Base-by-base conservation (phyloP, 176 grass and related monocot genomes). In the Oropetium thomaeum region DNA sequence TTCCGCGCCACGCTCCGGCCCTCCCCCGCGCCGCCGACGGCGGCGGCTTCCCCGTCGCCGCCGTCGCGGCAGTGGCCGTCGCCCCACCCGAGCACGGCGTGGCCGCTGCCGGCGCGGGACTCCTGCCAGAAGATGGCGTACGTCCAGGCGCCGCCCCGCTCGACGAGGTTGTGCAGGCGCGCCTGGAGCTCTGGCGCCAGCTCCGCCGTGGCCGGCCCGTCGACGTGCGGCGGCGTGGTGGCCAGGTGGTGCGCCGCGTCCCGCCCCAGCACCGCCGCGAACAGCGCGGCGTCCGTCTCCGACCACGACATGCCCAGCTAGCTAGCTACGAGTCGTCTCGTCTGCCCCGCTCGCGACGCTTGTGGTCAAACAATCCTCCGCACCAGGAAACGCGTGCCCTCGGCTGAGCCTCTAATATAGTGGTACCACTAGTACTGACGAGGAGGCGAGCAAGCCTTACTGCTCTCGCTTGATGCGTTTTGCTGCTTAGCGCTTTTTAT, bases 61-160 rank as follows among this genome's bases (percentile, higher is more conserved):
- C 39, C 85, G 62, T 92, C 92, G 74, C 82, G 88, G 88, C 88
- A 97, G 88, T 93, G 88, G 0, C 94, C 94, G 64, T 97, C 94
- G 47, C 90, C 94, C 94, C 94, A 97, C 4, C 77, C 70, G 54
- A 93, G 88, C 75, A 93, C 78, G 23, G 81, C 29, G 33, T 74
- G 70, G 20, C 68, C 67, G 74, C 66, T 45, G n/a, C 28, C 41
- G 19, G 84, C 44, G 54, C 87, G 72, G 35, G 93, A 91, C 74
- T 82, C 76, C 73, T 91, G 93, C 93, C 93, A 97, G 83, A 93
- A 93, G 65, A 97, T 91, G 60, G 87, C 90, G 77, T 91, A 91
- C 4, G 69, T 71, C 94, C 94, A 97, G 14, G 66, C 17, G 6
- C 69, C 60, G 12, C 65, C 52, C 10, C 79, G 53, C 59, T 97